Evolutionary conservation across 164 flowering plant species (phyloP).

Genomic region (Vitis rupestris): DNA sequence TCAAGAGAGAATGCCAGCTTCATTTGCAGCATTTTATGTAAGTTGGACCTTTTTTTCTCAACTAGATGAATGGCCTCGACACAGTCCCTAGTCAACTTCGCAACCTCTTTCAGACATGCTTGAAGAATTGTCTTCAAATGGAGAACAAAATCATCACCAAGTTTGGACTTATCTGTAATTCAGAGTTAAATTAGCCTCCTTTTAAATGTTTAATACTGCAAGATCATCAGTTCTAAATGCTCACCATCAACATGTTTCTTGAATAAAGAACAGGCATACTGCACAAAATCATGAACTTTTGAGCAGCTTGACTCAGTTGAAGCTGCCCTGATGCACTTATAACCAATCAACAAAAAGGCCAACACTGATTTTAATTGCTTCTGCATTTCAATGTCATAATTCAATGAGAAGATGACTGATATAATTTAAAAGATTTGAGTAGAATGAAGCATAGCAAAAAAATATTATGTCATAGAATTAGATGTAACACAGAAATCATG

Average conservation of each 20-base stretch:
- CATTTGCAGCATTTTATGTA: conserved; percentile 40
- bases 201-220: background rate
- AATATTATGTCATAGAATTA: background rate
- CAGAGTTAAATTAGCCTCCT: conserved; percentile 5
- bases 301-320: conserved; percentile 52
- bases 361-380: conserved; percentile 46
- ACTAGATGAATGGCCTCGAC: conserved; percentile 48
- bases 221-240: conserved; percentile 9
- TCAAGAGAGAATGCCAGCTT: conserved; percentile 75
- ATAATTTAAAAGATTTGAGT: background rate
- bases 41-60: conserved; percentile 37
- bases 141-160: conserved; percentile 31
- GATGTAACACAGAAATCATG: background rate
- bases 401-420: background rate
- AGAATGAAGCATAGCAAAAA: background rate
- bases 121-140: conserved; percentile 36
- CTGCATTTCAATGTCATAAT: conserved; percentile 42
- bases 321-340: conserved; percentile 56
- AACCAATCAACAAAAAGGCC: conserved; percentile 59
- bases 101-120: conserved; percentile 47
- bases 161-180: conserved; percentile 47
- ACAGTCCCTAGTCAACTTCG: conserved; percentile 44
- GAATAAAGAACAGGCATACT: conserved; percentile 25
- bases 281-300: conserved; percentile 47
- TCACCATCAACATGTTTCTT: conserved; percentile 50